These are phyloP conservation scores for Cudoniella acicularis DNA, from an alignment of 495 filamentous ascomycete genomes.

Conservation along the genomic window DNA sequence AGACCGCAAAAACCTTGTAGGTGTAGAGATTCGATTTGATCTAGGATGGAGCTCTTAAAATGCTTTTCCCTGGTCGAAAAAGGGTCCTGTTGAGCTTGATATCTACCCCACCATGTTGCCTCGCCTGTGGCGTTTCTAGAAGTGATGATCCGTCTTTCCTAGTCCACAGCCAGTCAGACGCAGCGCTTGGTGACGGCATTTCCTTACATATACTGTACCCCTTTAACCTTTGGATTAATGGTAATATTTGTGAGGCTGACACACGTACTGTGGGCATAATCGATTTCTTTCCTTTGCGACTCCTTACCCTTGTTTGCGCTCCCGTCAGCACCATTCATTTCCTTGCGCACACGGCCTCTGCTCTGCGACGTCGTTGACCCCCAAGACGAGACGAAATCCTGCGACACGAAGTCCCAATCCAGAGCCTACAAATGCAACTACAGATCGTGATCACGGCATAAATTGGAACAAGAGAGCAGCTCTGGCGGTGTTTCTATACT, in stretches of 20 bases:
- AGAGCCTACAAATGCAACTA: not conserved
- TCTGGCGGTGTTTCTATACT: constrained; percentile 1
- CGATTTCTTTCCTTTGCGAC: constrained; percentile 1
- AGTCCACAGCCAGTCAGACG: not conserved
- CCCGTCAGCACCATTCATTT: not conserved
- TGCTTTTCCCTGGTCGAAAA: not conserved
- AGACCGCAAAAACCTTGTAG: not conserved
- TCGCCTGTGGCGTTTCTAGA: not conserved
- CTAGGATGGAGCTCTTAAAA: not conserved
- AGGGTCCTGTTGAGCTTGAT: not conserved
- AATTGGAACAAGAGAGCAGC: not conserved
- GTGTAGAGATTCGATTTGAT: not conserved
- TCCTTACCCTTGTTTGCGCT: not conserved
- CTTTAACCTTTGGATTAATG: not conserved
- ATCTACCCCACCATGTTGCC: not conserved
- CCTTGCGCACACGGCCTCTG: constrained; percentile 6
- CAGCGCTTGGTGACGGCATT: not conserved
- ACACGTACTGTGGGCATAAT: not conserved
- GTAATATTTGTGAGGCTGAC: not conserved
- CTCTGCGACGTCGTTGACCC: not conserved
- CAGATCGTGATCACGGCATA: not conserved
- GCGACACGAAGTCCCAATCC: not conserved
- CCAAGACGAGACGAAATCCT: not conserved
- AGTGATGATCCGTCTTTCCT: not conserved
- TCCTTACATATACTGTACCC: not conserved